Base-by-base conservation (phyloP, 495 filamentous ascomycete species). In the Venustampulla echinocandica region DNA sequence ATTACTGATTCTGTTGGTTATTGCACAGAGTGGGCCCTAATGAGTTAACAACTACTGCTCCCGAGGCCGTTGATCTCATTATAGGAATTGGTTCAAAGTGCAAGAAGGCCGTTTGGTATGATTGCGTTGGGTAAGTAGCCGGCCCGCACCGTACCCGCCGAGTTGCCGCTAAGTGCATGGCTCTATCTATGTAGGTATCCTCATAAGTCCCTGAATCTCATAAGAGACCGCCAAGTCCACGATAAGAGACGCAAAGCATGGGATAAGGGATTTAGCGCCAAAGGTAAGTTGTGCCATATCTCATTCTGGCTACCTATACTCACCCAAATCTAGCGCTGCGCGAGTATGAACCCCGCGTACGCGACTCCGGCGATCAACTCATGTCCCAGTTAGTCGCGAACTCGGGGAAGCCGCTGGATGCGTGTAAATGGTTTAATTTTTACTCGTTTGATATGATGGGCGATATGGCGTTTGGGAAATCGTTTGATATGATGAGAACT, bases 41-140 rank as follows among this genome's bases (percentile, higher is more conserved):
- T 4, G 63, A 70, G 13, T 47, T 72, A 2, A 70, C 69, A 0
- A 66, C 74, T 17, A 53, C 57, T 0, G 45, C 67, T 42, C 65
- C 68, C 13, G 49, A 60, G 1, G 65, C 61, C 3, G 53, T 72
- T 1, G 21, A 49, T 4, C 41, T 50, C 0, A 53, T 73, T 3
- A 60, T 68, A 32, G 60, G 69, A 0, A 32, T 55, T 0, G 44
- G 59, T 2, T 49, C 66, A 1, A 54, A 58, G 28, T 59, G 57
- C 23, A 56, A 18, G 0, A 75, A 73, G 49, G 59, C 62, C 1
- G 53, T 60, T 0, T 71, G 64, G 63, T 76, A 77, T 43, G 64
- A 64, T 40, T 40, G 10, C 10, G 30, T 61, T 1, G 36, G 59
- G 2, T 37, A 55, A 0, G n/a, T n/a, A n/a, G n/a, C n/a, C n/a